phyloP scores from a whole-genome alignment of 2,329 filamentous ascomycete genomes.

The Cytospora mali region DNA sequence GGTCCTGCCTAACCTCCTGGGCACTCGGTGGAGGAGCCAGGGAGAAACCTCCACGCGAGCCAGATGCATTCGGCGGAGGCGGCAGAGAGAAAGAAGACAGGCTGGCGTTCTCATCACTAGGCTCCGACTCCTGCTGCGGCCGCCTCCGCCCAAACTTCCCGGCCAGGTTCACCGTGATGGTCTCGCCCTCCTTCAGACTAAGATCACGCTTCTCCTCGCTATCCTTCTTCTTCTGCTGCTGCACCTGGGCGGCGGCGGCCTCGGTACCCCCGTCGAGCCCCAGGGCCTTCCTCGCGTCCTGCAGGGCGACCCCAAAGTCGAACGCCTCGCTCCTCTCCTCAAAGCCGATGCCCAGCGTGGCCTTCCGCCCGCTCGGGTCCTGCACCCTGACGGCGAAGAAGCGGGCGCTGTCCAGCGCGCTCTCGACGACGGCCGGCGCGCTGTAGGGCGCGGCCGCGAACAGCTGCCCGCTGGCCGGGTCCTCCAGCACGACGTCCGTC shows the following conservation, averaged over 20 bases:
- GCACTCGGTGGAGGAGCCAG: conserved; percentile 70
- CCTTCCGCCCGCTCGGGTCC: conserved; percentile 74
- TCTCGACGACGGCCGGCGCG: conserved; percentile 66
- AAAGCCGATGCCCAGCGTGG: conserved; percentile 81
- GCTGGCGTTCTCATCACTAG: conserved; percentile 38
- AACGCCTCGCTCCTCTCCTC: conserved; percentile 86
- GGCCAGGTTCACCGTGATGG: conserved; percentile 78
- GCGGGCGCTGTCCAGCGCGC: conserved; percentile 75
- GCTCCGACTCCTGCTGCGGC: conserved; percentile 34
- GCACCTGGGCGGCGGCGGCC: conserved; percentile 37
- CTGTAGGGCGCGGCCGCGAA: conserved; percentile 86
- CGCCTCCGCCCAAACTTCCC: conserved; percentile 56
- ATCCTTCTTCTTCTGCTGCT: conserved; percentile 42
- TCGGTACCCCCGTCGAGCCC: conserved; percentile 55
- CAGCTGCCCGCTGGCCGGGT: conserved; percentile 69
- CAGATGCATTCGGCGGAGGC: conserved; percentile 61
- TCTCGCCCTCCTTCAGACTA: conserved; percentile 86
- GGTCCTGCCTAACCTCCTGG: conserved; percentile 62
- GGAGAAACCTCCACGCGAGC: conserved; percentile 43
- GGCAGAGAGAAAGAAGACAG: conserved; percentile 70
- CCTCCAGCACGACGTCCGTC: conserved; percentile 78
- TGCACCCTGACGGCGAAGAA: conserved; percentile 86
- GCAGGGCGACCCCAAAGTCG: conserved; percentile 79
- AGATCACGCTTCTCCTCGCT: conserved; percentile 70
- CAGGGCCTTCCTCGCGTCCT: conserved; percentile 74